Evolutionary conservation across 2,329 filamentous ascomycete genomes (phyloP).

Genomic region (Fusarium bactridioides): DNA sequence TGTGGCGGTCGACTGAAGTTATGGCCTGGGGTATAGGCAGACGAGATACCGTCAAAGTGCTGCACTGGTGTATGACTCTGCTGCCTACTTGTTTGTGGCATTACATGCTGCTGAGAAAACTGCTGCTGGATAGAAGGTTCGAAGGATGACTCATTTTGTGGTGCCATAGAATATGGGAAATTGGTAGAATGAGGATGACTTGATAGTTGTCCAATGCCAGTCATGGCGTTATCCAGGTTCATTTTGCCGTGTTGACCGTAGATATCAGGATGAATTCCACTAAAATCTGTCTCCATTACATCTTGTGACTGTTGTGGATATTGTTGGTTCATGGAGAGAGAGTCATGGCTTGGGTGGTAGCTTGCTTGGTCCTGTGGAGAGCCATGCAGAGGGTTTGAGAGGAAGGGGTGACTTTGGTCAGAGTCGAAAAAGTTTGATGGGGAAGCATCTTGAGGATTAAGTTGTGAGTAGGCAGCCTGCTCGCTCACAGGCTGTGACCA

Average conservation of each 20-base stretch:
- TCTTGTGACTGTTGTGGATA: conserved; percentile 47
- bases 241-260: conserved; percentile 49
- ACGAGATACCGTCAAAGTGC: conserved; percentile 42
- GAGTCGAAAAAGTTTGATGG: conserved; percentile 48
- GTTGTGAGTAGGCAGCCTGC: conserved; percentile 46
- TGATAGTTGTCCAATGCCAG: conserved; percentile 45
- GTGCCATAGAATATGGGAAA: conserved; percentile 48
- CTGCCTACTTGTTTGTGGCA: conserved; percentile 45
- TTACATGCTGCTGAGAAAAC: conserved; percentile 46
- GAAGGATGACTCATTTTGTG: conserved; percentile 45
- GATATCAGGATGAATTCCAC: conserved; percentile 48
- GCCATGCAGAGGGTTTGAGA: conserved; percentile 43
- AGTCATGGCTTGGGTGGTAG: conserved; percentile 45
- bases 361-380: conserved; percentile 40
- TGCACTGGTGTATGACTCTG: conserved; percentile 48
- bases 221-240: conserved; percentile 40
- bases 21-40: conserved; percentile 39
- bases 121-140: conserved; percentile 44
- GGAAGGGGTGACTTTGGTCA: conserved; percentile 45
- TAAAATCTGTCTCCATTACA: conserved; percentile 49
- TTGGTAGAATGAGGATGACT: conserved; percentile 45
- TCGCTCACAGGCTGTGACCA: conserved; percentile 50
- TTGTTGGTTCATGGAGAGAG: conserved; percentile 46
- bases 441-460: conserved; percentile 44
- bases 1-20: conserved; percentile 42